Base-by-base conservation (phyloP, 2,329 filamentous ascomycete genomes). In the Claviceps quebecensis region DNA sequence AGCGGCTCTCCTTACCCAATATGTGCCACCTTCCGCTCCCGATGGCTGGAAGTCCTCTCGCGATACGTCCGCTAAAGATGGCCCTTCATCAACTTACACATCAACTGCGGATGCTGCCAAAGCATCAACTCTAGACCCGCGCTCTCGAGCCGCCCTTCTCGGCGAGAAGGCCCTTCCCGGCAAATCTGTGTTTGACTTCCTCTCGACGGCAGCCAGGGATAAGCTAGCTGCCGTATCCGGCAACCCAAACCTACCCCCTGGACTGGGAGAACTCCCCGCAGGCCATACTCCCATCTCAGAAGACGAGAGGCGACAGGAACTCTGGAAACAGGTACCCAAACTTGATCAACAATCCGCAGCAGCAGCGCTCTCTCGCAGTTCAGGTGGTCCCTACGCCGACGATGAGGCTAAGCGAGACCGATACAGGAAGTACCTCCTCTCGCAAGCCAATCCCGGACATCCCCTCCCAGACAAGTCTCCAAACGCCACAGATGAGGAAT, bases 171-270 rank as follows among this genome's bases (percentile, higher is more conserved):
- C 59, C 38, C 72, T 97, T 0, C 90, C 90, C 0, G 87, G 88
- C 0, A 96, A 97, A 69, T 97, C 93, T 0, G 83, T 98, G 2
- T 98, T 97, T 65, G 90, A 97, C 67, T 98, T 86, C 66, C 76
- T 98, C 57, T 86, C 86, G 0, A 75, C 87, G 0, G 77, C 85
- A 37, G 81, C 86, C 3, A 81, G 93, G 55, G 84, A 91, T 49
- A 80, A 83, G 26, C 76, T 98, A 45, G 88, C 77, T 3, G 75
- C 80, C 11, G 82, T 82, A 1, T 88, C 87, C 2, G 90, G 90
- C 1, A 88, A 82, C 52, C 68, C 68, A 2, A 79, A 91, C 60
- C 76, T 98, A 2, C 93, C 93, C 0, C 79, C 81, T 7, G 93
- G 84, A 0, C 71, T 83, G 1, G 82, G 86, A 49, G 87, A 96